phyloP scores from a whole-genome alignment of 306 rosid species.

The Prunus persica region DNA sequence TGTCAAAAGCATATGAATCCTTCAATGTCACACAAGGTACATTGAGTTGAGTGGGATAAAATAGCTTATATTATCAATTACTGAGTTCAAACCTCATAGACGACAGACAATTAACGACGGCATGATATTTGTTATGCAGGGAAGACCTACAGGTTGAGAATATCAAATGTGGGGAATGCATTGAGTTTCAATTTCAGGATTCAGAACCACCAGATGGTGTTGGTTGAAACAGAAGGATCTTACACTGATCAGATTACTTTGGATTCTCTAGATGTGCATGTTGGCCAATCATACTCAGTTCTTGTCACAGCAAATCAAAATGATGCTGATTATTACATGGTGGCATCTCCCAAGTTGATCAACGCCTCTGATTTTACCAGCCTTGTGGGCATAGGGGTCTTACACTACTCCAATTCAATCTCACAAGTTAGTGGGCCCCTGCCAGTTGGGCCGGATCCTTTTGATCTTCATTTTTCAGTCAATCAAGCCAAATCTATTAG shows the following conservation, averaged over 20 bases:
- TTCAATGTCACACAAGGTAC: slow-evolving; percentile 68
- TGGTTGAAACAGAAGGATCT: slow-evolving; percentile 93
- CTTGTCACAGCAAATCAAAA: slow-evolving; percentile 68
- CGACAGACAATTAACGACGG: not conserved
- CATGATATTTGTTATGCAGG: slow-evolving; percentile 37
- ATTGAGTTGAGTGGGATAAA: not conserved
- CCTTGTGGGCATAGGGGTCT: slow-evolving; percentile 52
- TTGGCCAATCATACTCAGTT: slow-evolving; percentile 84
- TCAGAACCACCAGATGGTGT: slow-evolving; percentile 57
- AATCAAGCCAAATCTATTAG: slow-evolving; percentile 68
- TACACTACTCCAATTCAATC: slow-evolving; percentile 55
- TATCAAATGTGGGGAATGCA: slow-evolving; percentile 78
- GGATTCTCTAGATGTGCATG: slow-evolving; percentile 83
- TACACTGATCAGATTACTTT: slow-evolving; percentile 52
- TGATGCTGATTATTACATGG: slow-evolving; percentile 65
- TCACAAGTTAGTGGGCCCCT: slow-evolving; percentile 46
- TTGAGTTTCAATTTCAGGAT: slow-evolving; percentile 81
- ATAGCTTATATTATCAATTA: not conserved
- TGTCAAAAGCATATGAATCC: slow-evolving; percentile 43
- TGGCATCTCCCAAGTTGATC: slow-evolving; percentile 63
- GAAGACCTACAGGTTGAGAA: slow-evolving; percentile 69
- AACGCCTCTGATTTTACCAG: slow-evolving; percentile 11
- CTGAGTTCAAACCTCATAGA: not conserved
- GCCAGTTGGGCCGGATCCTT: slow-evolving; percentile 63
- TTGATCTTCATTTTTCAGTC: slow-evolving; percentile 55